Conservation (phyloP, 2,329 filamentous ascomycete species). For the Bipolaris oryzae region DNA sequence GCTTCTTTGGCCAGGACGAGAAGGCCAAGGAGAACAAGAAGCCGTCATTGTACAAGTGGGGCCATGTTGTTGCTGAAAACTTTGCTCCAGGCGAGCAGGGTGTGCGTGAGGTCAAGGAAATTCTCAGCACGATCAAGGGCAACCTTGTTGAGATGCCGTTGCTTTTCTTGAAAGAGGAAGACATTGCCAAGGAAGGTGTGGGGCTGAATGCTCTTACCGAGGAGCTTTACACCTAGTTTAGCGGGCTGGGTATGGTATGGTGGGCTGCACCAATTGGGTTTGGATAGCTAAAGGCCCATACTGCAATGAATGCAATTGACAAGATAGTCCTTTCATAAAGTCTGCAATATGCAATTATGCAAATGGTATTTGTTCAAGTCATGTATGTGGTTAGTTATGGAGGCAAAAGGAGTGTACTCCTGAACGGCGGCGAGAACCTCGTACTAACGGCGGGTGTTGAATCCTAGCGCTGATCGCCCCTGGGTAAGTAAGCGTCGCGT, state of each 20-base stretch:
- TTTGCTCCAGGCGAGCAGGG: slow-evolving; percentile 53
- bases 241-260: not conserved
- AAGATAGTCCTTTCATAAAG: not conserved
- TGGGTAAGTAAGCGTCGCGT: slow-evolving; percentile 3
- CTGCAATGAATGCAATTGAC: not conserved
- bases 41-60: slow-evolving; percentile 73
- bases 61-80: slow-evolving; percentile 74
- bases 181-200: slow-evolving; percentile 84
- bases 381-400: not conserved
- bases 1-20: slow-evolving; percentile 63
- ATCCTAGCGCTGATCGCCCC: slow-evolving; percentile 12
- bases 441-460: slow-evolving; percentile 1
- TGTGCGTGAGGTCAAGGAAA: slow-evolving; percentile 62
- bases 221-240: slow-evolving; percentile 53
- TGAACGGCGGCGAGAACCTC: slow-evolving; percentile 3
- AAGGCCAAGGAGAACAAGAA: slow-evolving; percentile 50
- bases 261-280: not conserved
- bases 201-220: slow-evolving; percentile 58
- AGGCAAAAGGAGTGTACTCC: not conserved
- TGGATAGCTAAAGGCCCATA: not conserved
- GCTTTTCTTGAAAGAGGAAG: slow-evolving; percentile 81
- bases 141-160: slow-evolving; percentile 82
- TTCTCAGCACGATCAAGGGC: slow-evolving; percentile 73
- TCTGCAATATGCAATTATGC: not conserved
- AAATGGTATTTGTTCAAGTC: no score